A percentile compares a stretch with the other conserved stretches of the same genome.
These are phyloP conservation scores for Kwoniella europaea DNA, from an alignment of 768 basidiomycete genomes.

Conservation along the genomic window DNA sequence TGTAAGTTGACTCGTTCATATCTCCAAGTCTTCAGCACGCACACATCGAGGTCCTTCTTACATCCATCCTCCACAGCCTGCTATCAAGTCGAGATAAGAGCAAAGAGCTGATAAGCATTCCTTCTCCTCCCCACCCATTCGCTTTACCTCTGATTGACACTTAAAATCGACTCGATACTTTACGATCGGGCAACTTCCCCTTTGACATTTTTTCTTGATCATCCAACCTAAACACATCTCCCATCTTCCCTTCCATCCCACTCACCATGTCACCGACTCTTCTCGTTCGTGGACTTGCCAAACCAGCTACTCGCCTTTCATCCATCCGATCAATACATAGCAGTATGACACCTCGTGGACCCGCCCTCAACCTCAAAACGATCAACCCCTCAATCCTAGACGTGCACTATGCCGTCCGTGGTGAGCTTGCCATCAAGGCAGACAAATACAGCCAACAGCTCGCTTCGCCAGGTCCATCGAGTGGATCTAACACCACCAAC, in stretches of 20 bases:
- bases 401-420: slow-evolving; percentile 96
- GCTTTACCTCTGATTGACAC: background rate
- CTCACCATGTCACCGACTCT: background rate
- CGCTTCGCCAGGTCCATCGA: slow-evolving; percentile 17
- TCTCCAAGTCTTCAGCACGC: background rate
- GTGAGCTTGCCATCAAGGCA: slow-evolving; percentile 93
- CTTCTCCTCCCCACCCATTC: background rate
- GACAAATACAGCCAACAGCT: slow-evolving; percentile 78
- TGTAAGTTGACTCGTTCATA: slow-evolving; percentile 9
- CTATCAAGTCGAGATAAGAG: background rate
- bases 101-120: background rate
- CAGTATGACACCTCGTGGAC: slow-evolving; percentile 20
- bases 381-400: slow-evolving; percentile 84
- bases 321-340: slow-evolving; percentile 6
- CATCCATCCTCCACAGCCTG: background rate
- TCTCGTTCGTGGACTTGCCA: background rate
- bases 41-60: background rate
- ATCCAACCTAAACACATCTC: background rate
- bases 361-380: slow-evolving; percentile 67
- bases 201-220: background rate
- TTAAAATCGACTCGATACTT: background rate
- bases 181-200: slow-evolving; percentile 4
- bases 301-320: slow-evolving; percentile 8
- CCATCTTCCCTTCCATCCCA: background rate
- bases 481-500: background rate